These are phyloP conservation scores for Lactarius tabidus DNA, from an alignment of 768 basidiomycete genomes.

Conservation along the genomic window DNA sequence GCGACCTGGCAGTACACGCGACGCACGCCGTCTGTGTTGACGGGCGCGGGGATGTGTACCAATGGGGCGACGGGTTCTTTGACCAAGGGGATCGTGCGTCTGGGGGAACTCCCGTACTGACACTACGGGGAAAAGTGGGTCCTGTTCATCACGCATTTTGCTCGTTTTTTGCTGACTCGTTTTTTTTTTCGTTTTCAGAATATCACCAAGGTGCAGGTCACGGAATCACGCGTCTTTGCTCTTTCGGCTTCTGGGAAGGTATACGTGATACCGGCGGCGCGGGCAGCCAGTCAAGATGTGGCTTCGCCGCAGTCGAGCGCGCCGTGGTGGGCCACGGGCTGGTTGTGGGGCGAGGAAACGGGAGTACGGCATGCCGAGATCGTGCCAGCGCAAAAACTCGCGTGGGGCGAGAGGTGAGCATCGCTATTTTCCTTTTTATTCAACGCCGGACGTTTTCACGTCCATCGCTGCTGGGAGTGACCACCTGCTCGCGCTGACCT, in stretches of 20 bases:
- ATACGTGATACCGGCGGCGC: constrained; percentile 61
- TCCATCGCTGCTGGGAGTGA: constrained; percentile 70
- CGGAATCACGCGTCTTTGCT: constrained; percentile 63
- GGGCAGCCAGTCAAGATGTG: constrained; percentile 44
- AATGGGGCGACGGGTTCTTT: constrained; percentile 73
- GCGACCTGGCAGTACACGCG: constrained; percentile 66
- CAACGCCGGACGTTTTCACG: constrained; percentile 52
- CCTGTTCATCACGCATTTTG: too few relatives aligned
- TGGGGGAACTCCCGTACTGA: constrained; percentile 43
- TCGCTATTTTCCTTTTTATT: not conserved
- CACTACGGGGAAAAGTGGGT: constrained; percentile 62
- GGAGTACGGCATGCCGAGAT: constrained; percentile 58
- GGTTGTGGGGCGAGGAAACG: constrained; percentile 53
- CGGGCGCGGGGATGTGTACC: constrained; percentile 74
- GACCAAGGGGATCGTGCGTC: constrained; percentile 31
- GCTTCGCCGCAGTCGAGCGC: constrained; percentile 40
- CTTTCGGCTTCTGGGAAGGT: constrained; percentile 74
- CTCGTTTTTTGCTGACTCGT: too few relatives aligned
- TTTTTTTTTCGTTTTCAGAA: constrained; percentile 48
- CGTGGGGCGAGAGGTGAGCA: constrained; percentile 62
- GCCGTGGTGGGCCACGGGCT: constrained; percentile 59
- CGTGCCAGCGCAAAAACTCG: constrained; percentile 49
- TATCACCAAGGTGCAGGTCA: constrained; percentile 59
- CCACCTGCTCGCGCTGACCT: constrained; percentile 70
- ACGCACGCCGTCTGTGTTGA: constrained; percentile 73